These are phyloP conservation scores for Abelmoschus esculentus DNA, from an alignment of 345 rosid genomes.

Conservation along the genomic window DNA sequence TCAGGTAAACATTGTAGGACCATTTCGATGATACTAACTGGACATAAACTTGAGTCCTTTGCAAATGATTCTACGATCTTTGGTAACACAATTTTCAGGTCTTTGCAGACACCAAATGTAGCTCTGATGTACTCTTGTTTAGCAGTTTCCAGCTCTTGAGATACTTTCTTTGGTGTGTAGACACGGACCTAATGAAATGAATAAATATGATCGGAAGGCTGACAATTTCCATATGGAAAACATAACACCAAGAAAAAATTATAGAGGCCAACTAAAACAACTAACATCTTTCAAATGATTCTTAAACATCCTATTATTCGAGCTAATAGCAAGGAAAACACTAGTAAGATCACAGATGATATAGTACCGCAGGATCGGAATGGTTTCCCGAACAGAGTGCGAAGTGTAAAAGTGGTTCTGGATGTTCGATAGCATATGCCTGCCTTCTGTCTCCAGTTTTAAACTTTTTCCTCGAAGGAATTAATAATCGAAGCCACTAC, in stretches of 20 bases:
- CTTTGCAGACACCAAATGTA: conserved; percentile 64
- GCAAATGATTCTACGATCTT: conserved; percentile 70
- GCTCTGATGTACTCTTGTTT: conserved; percentile 85
- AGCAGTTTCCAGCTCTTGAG: conserved; percentile 74
- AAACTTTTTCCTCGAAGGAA: conserved; percentile 64
- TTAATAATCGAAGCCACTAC: conserved; percentile 78
- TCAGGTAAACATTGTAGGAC: conserved; percentile 60
- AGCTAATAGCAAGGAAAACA: neutral
- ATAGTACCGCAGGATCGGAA: conserved; percentile 86
- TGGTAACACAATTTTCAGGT: conserved; percentile 68
- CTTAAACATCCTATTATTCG: neutral
- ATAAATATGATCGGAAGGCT: neutral
- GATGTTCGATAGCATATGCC: conserved; percentile 53
- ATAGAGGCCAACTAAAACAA: neutral
- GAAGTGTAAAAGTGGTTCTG: conserved; percentile 72
- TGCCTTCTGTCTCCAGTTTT: conserved; percentile 62
- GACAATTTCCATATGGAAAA: neutral
- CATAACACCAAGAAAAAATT: neutral
- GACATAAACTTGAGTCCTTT: conserved; percentile 59
- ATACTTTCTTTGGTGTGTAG: conserved; percentile 60
- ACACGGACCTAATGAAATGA: conserved; percentile 52
- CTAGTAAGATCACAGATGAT: conserved; percentile 3
- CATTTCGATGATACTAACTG: conserved; percentile 54
- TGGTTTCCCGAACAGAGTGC: conserved; percentile 87
- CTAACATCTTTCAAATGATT: neutral